Evolutionary conservation across 257 asterid genomes (phyloP).

Genomic region (Pogostemon cablin): DNA sequence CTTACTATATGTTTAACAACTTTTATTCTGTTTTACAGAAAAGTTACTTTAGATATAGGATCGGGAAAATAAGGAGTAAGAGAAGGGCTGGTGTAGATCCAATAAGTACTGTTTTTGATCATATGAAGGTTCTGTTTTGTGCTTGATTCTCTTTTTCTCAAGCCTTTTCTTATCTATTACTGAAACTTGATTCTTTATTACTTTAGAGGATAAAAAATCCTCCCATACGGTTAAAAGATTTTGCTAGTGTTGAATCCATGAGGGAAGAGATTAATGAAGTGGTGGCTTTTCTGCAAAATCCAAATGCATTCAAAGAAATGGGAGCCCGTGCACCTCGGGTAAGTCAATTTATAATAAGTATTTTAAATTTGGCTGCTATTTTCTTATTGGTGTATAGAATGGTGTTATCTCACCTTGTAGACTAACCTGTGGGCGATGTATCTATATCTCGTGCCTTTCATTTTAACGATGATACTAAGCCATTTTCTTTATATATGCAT

Average conservation of each 20-base stretch:
- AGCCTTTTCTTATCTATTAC: slow-evolving; percentile 31
- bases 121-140: slow-evolving; percentile 77
- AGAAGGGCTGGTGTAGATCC: slow-evolving; percentile 83
- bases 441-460: slow-evolving; percentile 25
- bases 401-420: slow-evolving; percentile 15
- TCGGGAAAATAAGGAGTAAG: slow-evolving; percentile 52
- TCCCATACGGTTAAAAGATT: slow-evolving; percentile 85
- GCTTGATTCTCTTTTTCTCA: slow-evolving; percentile 11
- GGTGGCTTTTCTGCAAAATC: slow-evolving; percentile 92
- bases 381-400: slow-evolving; percentile 21
- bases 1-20: slow-evolving; percentile 27
- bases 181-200: slow-evolving; percentile 30
- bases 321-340: slow-evolving; percentile 99
- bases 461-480: not conserved
- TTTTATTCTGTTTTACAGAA: slow-evolving; percentile 59
- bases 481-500: not conserved
- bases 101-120: slow-evolving; percentile 94
- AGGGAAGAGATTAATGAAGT: slow-evolving; percentile 96
- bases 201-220: slow-evolving; percentile 91
- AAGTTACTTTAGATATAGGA: slow-evolving; percentile 55
- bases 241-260: slow-evolving; percentile 94
- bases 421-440: slow-evolving; percentile 10
- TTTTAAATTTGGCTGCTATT: not conserved
- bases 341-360: slow-evolving; percentile 38
- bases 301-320: slow-evolving; percentile 91